phyloP scores from a whole-genome alignment of 768 basidiomycete species.

The Chalciporus sphaerocephalus region DNA sequence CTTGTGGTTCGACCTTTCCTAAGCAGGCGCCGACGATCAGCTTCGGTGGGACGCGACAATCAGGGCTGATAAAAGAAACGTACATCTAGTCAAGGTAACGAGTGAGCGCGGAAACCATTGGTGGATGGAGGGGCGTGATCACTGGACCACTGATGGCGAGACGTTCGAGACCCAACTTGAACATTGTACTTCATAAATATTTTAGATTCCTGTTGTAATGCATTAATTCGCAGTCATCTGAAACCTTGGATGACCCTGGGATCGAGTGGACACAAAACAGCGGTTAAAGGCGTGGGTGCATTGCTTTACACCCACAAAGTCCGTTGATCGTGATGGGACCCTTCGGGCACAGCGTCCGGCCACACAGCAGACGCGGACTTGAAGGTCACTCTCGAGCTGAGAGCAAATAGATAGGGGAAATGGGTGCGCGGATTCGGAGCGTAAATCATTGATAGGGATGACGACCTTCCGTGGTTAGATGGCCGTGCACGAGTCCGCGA shows the following conservation, averaged over 20 bases:
- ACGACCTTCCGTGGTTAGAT: no score
- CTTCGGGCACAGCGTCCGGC: not conserved
- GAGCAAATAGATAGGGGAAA: not conserved
- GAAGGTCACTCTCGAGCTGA: constrained; percentile 1
- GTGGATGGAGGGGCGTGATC: no score
- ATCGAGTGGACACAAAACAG: constrained; percentile 11
- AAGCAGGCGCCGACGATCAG: constrained; percentile 17
- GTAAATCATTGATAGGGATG: not conserved
- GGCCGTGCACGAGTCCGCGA: no score
- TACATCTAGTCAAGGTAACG: no score
- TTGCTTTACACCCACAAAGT: constrained; percentile 2
- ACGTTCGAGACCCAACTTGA: constrained; percentile 14
- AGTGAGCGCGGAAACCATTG: no score
- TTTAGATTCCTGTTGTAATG: constrained; percentile 16
- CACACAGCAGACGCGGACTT: not conserved
- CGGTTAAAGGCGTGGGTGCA: constrained; percentile 5
- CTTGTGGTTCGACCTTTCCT: constrained; percentile 16
- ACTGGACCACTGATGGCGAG: no score
- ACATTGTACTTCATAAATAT: constrained; percentile 13
- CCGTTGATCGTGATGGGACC: not conserved
- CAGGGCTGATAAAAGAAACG: constrained; percentile 6
- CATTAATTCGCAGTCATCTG: constrained; percentile 7
- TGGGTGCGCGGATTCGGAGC: constrained; percentile 3
- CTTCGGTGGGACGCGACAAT: constrained; percentile 4
- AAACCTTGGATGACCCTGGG: constrained; percentile 1